These are phyloP conservation scores for Codiaeum variegatum DNA, from an alignment of 441 rosid species.

Conservation along the genomic window DNA sequence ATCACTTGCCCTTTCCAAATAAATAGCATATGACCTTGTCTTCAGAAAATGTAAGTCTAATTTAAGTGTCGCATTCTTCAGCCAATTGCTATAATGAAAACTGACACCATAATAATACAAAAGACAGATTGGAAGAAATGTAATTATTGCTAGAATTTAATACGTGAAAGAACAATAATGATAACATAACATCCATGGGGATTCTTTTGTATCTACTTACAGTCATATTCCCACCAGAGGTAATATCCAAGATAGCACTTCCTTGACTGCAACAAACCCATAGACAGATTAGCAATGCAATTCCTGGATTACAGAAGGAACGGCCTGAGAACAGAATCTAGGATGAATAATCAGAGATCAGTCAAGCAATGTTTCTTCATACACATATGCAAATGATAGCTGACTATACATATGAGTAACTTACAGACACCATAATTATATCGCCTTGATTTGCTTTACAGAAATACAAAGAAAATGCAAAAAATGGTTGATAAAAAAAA, in stretches of 20 bases:
- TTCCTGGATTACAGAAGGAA: slow-evolving; percentile 9
- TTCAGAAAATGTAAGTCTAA: background rate
- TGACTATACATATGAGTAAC: background rate
- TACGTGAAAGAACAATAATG: slow-evolving; percentile 1
- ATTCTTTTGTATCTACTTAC: slow-evolving; percentile 46
- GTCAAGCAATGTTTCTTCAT: background rate
- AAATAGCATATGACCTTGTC: background rate
- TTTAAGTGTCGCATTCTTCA: background rate
- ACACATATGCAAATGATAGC: background rate
- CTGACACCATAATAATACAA: background rate
- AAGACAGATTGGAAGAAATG: background rate
- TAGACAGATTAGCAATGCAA: slow-evolving; percentile 15
- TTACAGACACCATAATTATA: background rate
- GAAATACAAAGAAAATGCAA: background rate
- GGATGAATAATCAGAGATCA: background rate
- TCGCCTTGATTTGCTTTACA: slow-evolving; percentile 1
- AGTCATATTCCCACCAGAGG: slow-evolving; percentile 74
- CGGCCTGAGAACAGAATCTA: slow-evolving; percentile 1
- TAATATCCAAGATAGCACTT: slow-evolving; percentile 66
- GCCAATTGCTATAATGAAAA: slow-evolving; percentile 9
- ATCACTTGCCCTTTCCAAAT: background rate
- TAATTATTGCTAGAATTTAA: slow-evolving; percentile 1
- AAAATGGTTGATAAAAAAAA: background rate
- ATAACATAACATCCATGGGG: background rate
- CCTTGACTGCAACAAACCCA: slow-evolving; percentile 63